phyloP scores from a whole-genome alignment of 176 grass and related monocot genomes.

The Melocanna baccifera region DNA sequence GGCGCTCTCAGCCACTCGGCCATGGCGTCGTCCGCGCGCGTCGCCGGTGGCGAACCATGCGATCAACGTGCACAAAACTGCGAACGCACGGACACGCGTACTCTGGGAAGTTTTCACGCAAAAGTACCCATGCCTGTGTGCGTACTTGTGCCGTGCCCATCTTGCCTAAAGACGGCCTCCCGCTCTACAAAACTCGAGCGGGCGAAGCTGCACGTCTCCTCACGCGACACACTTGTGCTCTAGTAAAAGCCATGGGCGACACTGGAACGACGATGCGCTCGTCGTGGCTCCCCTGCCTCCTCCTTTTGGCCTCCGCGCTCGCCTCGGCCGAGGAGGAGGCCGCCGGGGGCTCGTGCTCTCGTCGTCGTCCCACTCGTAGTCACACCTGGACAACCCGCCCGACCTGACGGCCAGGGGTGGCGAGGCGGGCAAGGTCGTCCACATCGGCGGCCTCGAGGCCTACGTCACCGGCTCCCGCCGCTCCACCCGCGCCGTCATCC shows the following conservation, averaged over 20 bases:
- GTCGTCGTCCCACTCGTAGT: not conserved
- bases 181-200: too few species aligned
- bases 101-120: too few species aligned
- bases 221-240: too few species aligned
- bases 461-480: conserved; percentile 30
- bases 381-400: conserved; percentile 62
- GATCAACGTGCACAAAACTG: too few species aligned
- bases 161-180: too few species aligned
- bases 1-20: too few species aligned
- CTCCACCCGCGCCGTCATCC: conserved; percentile 40
- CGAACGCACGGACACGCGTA: too few species aligned
- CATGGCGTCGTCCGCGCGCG: too few species aligned
- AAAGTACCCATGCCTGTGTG: too few species aligned
- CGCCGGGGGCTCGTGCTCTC: not conserved
- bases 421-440: conserved; percentile 42
- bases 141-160: too few species aligned
- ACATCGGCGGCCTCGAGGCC: conserved; percentile 39
- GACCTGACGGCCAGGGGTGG: conserved; percentile 25
- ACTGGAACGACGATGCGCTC: not conserved
- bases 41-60: too few species aligned
- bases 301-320: not conserved
- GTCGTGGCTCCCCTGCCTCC: not conserved
- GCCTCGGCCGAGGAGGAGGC: not conserved
- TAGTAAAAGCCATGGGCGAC: not conserved
- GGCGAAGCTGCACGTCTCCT: too few species aligned